Percentiles rank a stretch among this genome's conserved stretches.
These are phyloP conservation scores for Ormosia semicastrata DNA, from an alignment of 306 rosid species.

Conservation along the genomic window DNA sequence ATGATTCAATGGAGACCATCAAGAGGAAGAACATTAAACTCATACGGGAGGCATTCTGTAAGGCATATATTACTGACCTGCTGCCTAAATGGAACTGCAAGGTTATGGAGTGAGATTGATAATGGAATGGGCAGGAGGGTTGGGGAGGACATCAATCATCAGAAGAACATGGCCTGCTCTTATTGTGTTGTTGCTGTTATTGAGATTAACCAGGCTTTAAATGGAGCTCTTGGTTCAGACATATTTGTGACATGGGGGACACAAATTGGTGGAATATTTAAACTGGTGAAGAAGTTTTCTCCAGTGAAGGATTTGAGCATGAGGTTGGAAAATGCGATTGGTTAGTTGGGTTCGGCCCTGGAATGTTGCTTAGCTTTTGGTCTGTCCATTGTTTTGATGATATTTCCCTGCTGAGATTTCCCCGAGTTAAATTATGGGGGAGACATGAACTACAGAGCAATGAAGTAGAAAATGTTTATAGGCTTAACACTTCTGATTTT, in stretches of 20 bases:
- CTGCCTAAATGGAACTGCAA: constrained; percentile 87
- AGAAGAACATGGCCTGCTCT: constrained; percentile 40
- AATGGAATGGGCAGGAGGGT: constrained; percentile 59
- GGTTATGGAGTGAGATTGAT: constrained; percentile 89
- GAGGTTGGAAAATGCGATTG: constrained; percentile 77
- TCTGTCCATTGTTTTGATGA: constrained; percentile 90
- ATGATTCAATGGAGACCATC: constrained; percentile 82
- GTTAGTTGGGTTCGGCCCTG: constrained; percentile 81
- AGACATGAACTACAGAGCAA: constrained; percentile 52
- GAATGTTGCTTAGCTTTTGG: constrained; percentile 68
- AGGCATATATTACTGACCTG: constrained; percentile 74
- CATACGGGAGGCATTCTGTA: constrained; percentile 40
- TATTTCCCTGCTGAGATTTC: constrained; percentile 67
- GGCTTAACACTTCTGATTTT: constrained; percentile 44
- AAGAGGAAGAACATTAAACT: constrained; percentile 33
- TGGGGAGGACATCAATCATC: constrained; percentile 55
- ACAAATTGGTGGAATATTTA: constrained; percentile 54
- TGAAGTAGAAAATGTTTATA: constrained; percentile 37
- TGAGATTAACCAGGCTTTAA: constrained; percentile 74
- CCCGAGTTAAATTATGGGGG: constrained; percentile 79
- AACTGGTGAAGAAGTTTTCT: constrained; percentile 43
- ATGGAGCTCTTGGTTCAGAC: constrained; percentile 70
- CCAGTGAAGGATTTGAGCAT: constrained; percentile 45
- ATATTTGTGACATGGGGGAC: constrained; percentile 67
- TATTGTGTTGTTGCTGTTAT: constrained; percentile 77